Evolutionary conservation across 345 rosid genomes (phyloP).

Genomic region (Reutealis trisperma): DNA sequence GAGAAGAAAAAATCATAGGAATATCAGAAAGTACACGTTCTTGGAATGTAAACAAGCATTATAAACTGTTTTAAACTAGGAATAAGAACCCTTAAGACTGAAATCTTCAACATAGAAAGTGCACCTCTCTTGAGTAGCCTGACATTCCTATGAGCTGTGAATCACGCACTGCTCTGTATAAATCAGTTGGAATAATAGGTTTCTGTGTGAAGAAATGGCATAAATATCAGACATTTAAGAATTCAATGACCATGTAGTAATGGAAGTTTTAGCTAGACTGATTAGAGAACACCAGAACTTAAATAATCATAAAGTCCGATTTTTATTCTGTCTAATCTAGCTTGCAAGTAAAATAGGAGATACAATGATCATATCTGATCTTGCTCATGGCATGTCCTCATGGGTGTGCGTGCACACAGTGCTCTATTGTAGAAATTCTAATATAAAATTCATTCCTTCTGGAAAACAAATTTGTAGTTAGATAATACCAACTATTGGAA

Average conservation of each 20-base stretch:
- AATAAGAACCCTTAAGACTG: not conserved
- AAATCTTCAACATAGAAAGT: slow-evolving; percentile 16
- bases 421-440: not conserved
- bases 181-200: slow-evolving; percentile 78
- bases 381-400: not conserved
- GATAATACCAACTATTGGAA: not conserved
- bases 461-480: not conserved
- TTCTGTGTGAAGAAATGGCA: slow-evolving; percentile 47
- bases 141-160: slow-evolving; percentile 94
- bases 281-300: not conserved
- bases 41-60: not conserved
- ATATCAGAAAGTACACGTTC: not conserved
- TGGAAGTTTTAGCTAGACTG: not conserved
- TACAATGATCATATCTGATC: not conserved
- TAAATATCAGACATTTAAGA: slow-evolving; percentile 17
- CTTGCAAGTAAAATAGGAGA: not conserved
- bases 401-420: not conserved
- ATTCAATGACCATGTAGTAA: not conserved
- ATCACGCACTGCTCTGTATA: slow-evolving; percentile 75
- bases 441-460: not conserved
- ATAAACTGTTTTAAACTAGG: not conserved
- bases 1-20: slow-evolving; percentile 25
- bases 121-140: slow-evolving; percentile 92
- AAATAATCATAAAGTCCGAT: not conserved
- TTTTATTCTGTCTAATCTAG: not conserved